Evolutionary conservation across 164 flowering plant genomes (phyloP).

Genomic region (Berberis vulgaris): DNA sequence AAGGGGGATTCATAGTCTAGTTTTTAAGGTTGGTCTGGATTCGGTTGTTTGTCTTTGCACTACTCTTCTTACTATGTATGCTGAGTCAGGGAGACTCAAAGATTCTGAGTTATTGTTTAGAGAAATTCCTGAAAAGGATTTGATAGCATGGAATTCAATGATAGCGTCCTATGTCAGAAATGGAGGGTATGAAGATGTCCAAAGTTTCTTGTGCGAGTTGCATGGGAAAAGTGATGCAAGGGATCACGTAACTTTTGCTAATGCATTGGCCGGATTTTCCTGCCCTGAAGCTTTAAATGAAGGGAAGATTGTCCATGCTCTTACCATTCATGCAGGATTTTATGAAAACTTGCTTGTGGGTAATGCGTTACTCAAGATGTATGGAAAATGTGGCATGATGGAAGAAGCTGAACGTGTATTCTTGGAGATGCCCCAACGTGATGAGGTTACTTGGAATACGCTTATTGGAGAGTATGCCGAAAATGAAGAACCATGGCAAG

Average conservation of each 20-base stretch:
- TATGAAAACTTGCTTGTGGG: constrained; percentile 50
- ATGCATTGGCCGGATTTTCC: constrained; percentile 66
- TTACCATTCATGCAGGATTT: constrained; percentile 35
- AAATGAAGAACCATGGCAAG: constrained; percentile 42
- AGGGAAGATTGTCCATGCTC: constrained; percentile 55
- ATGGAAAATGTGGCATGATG: constrained; percentile 51
- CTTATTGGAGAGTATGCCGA: constrained; percentile 64
- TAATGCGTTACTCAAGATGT: constrained; percentile 71
- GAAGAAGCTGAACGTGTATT: constrained; percentile 41
- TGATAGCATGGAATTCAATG: constrained; percentile 78
- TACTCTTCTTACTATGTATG: constrained; percentile 62
- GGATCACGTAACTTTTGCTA: constrained; percentile 55
- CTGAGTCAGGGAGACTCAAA: constrained; percentile 37
- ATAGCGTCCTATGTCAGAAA: constrained; percentile 47
- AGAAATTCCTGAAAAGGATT: constrained; percentile 50
- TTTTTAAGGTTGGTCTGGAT: constrained; percentile 41
- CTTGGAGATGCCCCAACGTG: constrained; percentile 34
- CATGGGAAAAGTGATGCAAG: constrained; percentile 12
- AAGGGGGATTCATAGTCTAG: constrained; percentile 51
- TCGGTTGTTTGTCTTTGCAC: constrained; percentile 35
- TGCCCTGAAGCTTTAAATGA: constrained; percentile 27
- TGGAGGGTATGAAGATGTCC: constrained; percentile 30
- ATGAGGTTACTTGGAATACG: constrained; percentile 70
- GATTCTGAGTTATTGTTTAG: constrained; percentile 38
- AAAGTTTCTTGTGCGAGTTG: constrained; percentile 23